Evolutionary conservation across 2,329 filamentous ascomycete genomes (phyloP), one percentile per base, ranked within the genome.

Genomic region (Aureobasidium sp.): DNA sequence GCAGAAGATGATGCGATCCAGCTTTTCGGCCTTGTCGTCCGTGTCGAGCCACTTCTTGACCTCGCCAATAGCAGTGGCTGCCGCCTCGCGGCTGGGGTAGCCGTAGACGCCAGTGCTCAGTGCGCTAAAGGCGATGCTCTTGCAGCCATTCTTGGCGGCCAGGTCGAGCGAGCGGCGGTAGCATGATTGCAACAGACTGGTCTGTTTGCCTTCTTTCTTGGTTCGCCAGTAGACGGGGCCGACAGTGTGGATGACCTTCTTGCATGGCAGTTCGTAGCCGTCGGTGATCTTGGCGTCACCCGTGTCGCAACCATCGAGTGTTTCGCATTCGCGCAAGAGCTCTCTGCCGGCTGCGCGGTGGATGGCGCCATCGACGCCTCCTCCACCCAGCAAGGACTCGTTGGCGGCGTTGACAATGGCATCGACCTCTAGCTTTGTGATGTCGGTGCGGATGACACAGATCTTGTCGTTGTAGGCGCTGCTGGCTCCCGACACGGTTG

Each of bases 351-450:
- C 93, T 42, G 87, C 90, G 31, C 81, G 74, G 72, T 97, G 94
- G 67, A 97, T 96, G 29, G 91, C 77, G 40, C 78, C 78, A 61
- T 80, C 78, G 17, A 97, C 91, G 37, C 94, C 94, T n/a, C 91
- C 90, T 57, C 94, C 94, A 59, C 92, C 91, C 0, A 88, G 79
- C 0, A 97, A 83, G 1, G 80, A 81, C 10, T 74, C 75, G 73
- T 97, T 97, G 46, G 94, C 93, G 0, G 94, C 93, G 72, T 97
- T 97, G 72, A 97, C 92, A 66, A 96, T 94, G 64, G 88, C 87
- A 69, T 91, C 89, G 47, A 91, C 81, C 33, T 80, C 72, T 4
- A 97, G 82, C 15, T 79, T 84, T 15, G 92, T 96, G 73, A 97
- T 95, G 72, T 96, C 90, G 66, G 84, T 83, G 60, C 83, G 81